These are phyloP conservation scores for Apiosordaria backusii DNA, from an alignment of 495 filamentous ascomycete species.

Conservation along the genomic window DNA sequence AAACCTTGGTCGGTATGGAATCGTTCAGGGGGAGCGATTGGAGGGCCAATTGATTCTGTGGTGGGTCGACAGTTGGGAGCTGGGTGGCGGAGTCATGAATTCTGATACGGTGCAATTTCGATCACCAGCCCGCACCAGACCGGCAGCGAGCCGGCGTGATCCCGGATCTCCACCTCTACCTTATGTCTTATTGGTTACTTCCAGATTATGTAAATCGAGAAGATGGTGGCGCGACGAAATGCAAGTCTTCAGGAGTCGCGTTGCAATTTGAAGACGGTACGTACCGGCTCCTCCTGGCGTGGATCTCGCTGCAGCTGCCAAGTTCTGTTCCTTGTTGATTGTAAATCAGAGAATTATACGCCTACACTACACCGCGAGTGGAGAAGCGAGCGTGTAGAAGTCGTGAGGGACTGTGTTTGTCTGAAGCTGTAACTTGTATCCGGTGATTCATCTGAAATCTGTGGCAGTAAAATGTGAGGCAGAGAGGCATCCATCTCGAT, in stretches of 20 bases:
- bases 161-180: conserved; percentile 9
- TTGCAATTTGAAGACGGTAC: not conserved
- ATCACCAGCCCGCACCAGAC: conserved; percentile 14
- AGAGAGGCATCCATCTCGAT: not conserved
- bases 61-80: not conserved
- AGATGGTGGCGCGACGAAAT: conserved; percentile 22
- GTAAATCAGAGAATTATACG: no score
- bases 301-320: conserved; percentile 5
- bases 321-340: conserved; percentile 4
- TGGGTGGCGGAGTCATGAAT: conserved; percentile 24
- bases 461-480: not conserved
- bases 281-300: not conserved
- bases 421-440: no score
- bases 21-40: conserved; percentile 17
- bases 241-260: conserved; percentile 19
- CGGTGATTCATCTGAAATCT: not conserved
- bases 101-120: conserved; percentile 25
- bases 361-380: no score
- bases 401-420: not conserved
- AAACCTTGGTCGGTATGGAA: conserved; percentile 16
- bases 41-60: conserved; percentile 6
- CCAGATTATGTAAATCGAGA: conserved; percentile 11
- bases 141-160: conserved; percentile 5
- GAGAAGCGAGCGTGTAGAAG: no score
- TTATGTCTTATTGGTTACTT: conserved; percentile 16